Evolutionary conservation across 106 monocot species (phyloP).

Genomic region (Chionographis japonica): DNA sequence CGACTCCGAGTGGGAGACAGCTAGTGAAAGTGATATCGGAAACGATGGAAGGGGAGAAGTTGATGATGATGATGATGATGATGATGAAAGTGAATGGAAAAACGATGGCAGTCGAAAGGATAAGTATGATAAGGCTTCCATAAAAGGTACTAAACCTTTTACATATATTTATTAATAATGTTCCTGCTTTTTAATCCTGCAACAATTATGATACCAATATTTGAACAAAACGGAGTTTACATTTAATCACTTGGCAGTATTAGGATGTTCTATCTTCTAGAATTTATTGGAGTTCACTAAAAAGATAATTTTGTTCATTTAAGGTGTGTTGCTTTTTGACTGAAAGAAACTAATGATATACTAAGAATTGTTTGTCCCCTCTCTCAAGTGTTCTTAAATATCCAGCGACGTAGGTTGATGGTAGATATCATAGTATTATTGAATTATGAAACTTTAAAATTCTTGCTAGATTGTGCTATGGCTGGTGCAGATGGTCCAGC

Average conservation of each 20-base stretch:
- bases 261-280: neutral
- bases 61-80: constrained; percentile 22
- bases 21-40: constrained; percentile 78
- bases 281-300: no score
- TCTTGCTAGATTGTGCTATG: no score
- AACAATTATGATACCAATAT: neutral
- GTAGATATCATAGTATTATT: no score
- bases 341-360: neutral
- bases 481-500: no score
- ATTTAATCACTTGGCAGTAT: neutral
- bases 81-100: constrained; percentile 41
- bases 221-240: neutral
- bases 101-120: constrained; percentile 18
- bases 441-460: no score
- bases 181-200: neutral
- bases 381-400: no score
- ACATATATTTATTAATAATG: neutral
- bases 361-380: neutral
- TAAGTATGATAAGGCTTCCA: constrained; percentile 28
- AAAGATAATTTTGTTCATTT: no score
- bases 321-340: no score
- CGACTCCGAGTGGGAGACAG: constrained; percentile 99
- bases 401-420: no score
- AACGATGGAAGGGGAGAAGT: constrained; percentile 36
- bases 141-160: constrained; percentile 19